Conservation (phyloP, 768 basidiomycete genomes). For the Strobilomyces dryophilus region DNA sequence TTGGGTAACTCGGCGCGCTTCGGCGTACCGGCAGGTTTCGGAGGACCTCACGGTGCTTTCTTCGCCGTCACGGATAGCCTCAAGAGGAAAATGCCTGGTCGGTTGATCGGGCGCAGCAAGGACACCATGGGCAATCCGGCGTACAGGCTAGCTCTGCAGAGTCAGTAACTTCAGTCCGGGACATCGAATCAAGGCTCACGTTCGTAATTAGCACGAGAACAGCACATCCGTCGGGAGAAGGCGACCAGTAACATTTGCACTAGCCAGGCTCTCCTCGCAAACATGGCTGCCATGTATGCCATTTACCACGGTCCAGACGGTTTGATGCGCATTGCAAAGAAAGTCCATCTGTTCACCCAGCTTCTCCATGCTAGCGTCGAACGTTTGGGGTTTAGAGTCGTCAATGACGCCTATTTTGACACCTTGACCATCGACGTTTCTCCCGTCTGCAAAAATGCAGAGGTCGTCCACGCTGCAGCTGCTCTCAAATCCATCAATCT, state of each 20-base stretch:
- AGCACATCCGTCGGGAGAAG: slow-evolving; percentile 96
- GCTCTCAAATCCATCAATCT: slow-evolving; percentile 73
- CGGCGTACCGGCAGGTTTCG: slow-evolving; percentile 96
- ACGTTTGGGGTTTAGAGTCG: slow-evolving; percentile 65
- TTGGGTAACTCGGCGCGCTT: slow-evolving; percentile 95
- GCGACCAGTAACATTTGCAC: slow-evolving; percentile 99
- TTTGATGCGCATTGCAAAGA: slow-evolving; percentile 77
- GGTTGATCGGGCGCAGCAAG: slow-evolving; percentile 86
- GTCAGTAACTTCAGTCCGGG: slow-evolving; percentile 42
- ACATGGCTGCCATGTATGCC: slow-evolving; percentile 99
- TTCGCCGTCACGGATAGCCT: slow-evolving; percentile 90
- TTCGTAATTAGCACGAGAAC: slow-evolving; percentile 70
- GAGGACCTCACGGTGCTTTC: slow-evolving; percentile 96
- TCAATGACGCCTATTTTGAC: slow-evolving; percentile 83
- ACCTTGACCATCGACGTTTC: slow-evolving; percentile 80
- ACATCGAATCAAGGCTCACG: slow-evolving; percentile 7
- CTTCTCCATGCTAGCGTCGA: slow-evolving; percentile 67
- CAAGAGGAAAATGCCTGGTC: slow-evolving; percentile 98
- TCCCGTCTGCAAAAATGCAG: slow-evolving; percentile 48
- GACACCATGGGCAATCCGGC: slow-evolving; percentile 83
- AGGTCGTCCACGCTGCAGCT: slow-evolving; percentile 67
- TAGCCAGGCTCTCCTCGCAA: slow-evolving; percentile 94
- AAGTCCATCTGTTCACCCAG: slow-evolving; percentile 86
- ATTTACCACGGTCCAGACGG: slow-evolving; percentile 94
- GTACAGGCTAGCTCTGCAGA: slow-evolving; percentile 91